Conservation (phyloP, 108 stramenopile genomes). For the Pseudonitzschia multistriata region DNA sequence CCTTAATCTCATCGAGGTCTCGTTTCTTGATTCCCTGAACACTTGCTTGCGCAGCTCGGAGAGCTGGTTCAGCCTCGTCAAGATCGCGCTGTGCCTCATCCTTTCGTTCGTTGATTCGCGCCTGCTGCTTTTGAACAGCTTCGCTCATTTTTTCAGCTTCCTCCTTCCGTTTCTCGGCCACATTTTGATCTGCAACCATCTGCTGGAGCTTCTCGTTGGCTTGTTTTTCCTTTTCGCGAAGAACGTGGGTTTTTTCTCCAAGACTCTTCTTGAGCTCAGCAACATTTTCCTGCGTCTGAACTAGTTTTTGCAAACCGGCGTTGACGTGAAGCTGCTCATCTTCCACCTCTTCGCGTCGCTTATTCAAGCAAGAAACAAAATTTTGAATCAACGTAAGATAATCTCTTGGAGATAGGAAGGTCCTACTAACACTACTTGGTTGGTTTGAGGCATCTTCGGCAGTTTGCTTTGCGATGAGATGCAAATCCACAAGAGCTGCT, state of each 20-base stretch:
- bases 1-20: constrained; percentile 94
- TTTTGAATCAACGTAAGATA: constrained; percentile 93
- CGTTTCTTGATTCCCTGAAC: constrained; percentile 95
- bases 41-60: constrained; percentile 81
- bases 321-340: constrained; percentile 96
- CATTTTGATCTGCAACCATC: constrained; percentile 98
- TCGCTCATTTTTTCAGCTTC: constrained; percentile 88
- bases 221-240: constrained; percentile 82
- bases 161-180: constrained; percentile 90
- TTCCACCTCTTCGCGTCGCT: constrained; percentile 80
- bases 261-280: constrained; percentile 85
- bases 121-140: constrained; percentile 83
- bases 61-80: constrained; percentile 95
- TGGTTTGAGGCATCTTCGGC: constrained; percentile 53
- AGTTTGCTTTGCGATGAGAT: constrained; percentile 68
- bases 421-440: constrained; percentile 66
- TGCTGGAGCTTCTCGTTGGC: constrained; percentile 96
- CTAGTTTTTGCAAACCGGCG: constrained; percentile 93
- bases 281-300: constrained; percentile 91
- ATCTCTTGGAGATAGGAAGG: constrained; percentile 93
- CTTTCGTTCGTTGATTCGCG: constrained; percentile 79
- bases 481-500: constrained; percentile 89
- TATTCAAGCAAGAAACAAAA: constrained; percentile 81
- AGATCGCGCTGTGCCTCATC: constrained; percentile 92
- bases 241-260: constrained; percentile 72